A percentile compares a stretch with the other conserved stretches of the same genome.
These are phyloP conservation scores for Thuja plicata DNA, from an alignment of 83 land plant genomes.

Conservation along the genomic window DNA sequence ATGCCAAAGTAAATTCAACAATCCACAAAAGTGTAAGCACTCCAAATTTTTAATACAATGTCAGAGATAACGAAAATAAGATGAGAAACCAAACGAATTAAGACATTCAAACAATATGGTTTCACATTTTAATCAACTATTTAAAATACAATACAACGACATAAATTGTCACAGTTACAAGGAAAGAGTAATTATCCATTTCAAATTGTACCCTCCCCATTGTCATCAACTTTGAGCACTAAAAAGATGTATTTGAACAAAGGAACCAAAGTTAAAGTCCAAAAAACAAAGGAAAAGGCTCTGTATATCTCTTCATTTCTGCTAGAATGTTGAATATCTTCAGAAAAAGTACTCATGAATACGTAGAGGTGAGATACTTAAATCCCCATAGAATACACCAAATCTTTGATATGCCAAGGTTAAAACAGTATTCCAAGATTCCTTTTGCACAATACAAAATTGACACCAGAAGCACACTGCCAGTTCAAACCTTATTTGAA, in stretches of 20 bases:
- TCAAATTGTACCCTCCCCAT: constrained; percentile 36
- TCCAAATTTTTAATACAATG: not conserved
- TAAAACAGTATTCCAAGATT: constrained; percentile 38
- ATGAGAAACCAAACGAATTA: not conserved
- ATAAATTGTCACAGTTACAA: not conserved
- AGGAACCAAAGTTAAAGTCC: constrained; percentile 53
- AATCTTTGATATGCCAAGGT: constrained; percentile 68
- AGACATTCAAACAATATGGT: not conserved
- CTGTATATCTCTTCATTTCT: constrained; percentile 53
- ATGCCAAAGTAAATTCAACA: not conserved
- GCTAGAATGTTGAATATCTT: constrained; percentile 45
- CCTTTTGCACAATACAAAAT: constrained; percentile 12
- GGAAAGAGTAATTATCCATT: not conserved
- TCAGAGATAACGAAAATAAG: not conserved
- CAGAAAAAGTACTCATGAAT: constrained; percentile 65
- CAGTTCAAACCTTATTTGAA: too few relatives aligned
- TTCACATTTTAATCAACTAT: not conserved
- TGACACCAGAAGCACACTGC: too few relatives aligned
- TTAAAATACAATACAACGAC: not conserved
- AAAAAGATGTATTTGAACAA: constrained; percentile 50
- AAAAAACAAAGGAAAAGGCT: constrained; percentile 42
- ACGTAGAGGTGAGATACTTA: constrained; percentile 72
- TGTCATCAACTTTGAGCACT: constrained; percentile 47
- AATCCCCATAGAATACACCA: constrained; percentile 73
- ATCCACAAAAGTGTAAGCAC: not conserved